A percentile compares a stretch with the other conserved stretches of the same genome.
Evolutionary conservation across 352 stramenopile species (phyloP).

Genomic region (Phytophthora idaei): DNA sequence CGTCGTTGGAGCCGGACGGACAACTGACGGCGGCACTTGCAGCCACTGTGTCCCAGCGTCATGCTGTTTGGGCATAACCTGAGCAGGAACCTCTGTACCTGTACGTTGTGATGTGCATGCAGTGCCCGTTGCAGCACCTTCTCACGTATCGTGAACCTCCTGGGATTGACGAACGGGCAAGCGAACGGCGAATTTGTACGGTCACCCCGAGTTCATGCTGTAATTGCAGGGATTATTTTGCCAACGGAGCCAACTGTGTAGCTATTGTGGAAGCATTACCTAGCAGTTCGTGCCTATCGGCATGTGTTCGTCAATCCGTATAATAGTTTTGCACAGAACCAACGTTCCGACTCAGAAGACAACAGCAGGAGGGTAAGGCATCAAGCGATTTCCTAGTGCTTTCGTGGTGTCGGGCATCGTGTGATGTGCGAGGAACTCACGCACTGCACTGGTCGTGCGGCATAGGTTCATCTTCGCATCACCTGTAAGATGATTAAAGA

Average conservation of each 20-base stretch:
- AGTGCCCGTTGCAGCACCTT: slow-evolving; percentile 4
- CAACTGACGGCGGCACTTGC: slow-evolving; percentile 6
- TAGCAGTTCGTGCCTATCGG: slow-evolving; percentile 20
- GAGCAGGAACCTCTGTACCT: slow-evolving; percentile 4
- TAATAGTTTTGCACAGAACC: slow-evolving; percentile 19
- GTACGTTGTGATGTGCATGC: slow-evolving; percentile 1
- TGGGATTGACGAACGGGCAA: slow-evolving; percentile 14
- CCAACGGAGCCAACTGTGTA: slow-evolving; percentile 11
- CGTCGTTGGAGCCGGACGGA: neutral
- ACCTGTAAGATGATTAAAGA: slow-evolving; percentile 27
- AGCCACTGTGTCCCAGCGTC: neutral
- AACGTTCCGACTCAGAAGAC: slow-evolving; percentile 8
- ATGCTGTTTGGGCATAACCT: slow-evolving; percentile 5
- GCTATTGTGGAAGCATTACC: slow-evolving; percentile 12
- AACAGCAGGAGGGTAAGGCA: slow-evolving; percentile 22
- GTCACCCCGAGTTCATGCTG: neutral
- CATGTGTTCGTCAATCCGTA: slow-evolving; percentile 17
- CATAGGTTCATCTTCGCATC: slow-evolving; percentile 29
- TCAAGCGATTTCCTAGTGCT: slow-evolving; percentile 15
- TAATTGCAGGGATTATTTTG: slow-evolving; percentile 21
- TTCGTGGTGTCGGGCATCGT: slow-evolving; percentile 26
- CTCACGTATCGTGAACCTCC: slow-evolving; percentile 8
- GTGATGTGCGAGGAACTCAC: slow-evolving; percentile 21
- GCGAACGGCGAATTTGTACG: neutral
- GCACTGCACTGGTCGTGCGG: neutral